Base-by-base conservation (phyloP, 2,329 filamentous ascomycete species). In the Alternaria ethzedia region DNA sequence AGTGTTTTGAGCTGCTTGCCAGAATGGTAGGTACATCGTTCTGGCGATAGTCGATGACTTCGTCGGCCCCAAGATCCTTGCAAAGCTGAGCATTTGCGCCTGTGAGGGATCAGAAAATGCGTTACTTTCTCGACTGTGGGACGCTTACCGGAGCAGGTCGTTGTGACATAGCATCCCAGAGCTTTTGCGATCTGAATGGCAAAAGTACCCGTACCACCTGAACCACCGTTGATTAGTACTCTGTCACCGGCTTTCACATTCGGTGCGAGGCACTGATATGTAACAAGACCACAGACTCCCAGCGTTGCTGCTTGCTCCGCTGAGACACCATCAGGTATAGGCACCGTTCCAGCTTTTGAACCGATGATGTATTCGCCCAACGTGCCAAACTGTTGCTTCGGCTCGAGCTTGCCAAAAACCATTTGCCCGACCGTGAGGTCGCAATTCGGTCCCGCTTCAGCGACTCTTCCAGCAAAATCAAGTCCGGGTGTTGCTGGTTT, bases 211-310 rank as follows among this genome's bases (percentile, higher is more conserved):
- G 82, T 84, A 1, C 88, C 89, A 13, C 89, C 89, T 15, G 83
- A 86, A 0, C 88, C 88, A 13, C 87, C 88, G 69, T 90, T 90
- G 70, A 90, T 83, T 67, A 90, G 85, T 12, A 90, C 81, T 63
- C 82, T 83, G 57, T 85, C 81, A 13, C 79, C 79, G 1, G 26
- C 26, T 63, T 77, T 79, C 7, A 72, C 63, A 28, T 72, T 67
- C 12, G 50, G 52, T 4, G 60, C 58, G 11, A 74, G 62, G 36
- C 66, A 67, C 30, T 72, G 71, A 50, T 71, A 71, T 5, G 69
- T 70, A 6, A 72, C 69, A 45, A 74, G 25, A 2, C 67, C 71
- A 17, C 70, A 72, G 15, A 72, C 70, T 1, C 70, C 69, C 17
- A 74, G 26, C 20, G 69, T 68, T 8, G 70, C 69, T 12, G 65